Evolutionary conservation across 139 green algal species (phyloP).

Genomic region (Edaphochlamys debaryana): DNA sequence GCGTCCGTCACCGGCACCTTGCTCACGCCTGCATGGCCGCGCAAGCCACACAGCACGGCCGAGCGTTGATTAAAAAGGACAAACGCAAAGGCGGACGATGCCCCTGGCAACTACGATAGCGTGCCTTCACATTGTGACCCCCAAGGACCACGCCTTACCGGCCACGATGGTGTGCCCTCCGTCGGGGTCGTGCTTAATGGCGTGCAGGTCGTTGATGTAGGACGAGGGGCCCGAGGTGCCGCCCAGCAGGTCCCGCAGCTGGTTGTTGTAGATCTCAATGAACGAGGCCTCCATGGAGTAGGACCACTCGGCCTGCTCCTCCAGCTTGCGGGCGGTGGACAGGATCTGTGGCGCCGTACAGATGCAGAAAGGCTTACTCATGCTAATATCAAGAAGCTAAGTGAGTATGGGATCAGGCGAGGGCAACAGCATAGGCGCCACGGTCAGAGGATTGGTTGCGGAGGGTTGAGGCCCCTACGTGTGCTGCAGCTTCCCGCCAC

Average conservation of each 20-base stretch:
- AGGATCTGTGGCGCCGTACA: conserved; percentile 70
- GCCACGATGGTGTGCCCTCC: conserved; percentile 81
- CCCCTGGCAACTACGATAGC: too few species aligned
- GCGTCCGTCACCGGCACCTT: conserved; percentile 71
- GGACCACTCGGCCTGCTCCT: conserved; percentile 81
- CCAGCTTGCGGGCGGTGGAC: conserved; percentile 58
- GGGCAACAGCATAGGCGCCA: too few species aligned
- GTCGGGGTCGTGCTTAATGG: conserved; percentile 87
- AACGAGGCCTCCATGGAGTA: conserved; percentile 90
- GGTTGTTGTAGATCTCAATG: conserved; percentile 79
- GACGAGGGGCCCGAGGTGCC: conserved; percentile 31
- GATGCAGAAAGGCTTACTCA: not conserved
- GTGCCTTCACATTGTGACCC: too few species aligned
- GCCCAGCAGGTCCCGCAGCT: conserved; percentile 82
- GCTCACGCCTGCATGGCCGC: conserved; percentile 23
- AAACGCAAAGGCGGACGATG: too few species aligned
- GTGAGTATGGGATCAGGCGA: too few species aligned
- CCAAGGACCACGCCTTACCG: too few species aligned
- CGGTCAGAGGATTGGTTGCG: too few species aligned
- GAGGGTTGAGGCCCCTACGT: too few species aligned
- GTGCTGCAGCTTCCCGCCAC: too few species aligned
- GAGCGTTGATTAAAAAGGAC: too few species aligned
- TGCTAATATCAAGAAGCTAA: too few species aligned
- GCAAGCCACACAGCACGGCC: too few species aligned
- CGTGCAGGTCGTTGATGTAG: conserved; percentile 71